Conservation (phyloP, 805 yeast genomes). For the Metschnikowia kofuensis region DNA sequence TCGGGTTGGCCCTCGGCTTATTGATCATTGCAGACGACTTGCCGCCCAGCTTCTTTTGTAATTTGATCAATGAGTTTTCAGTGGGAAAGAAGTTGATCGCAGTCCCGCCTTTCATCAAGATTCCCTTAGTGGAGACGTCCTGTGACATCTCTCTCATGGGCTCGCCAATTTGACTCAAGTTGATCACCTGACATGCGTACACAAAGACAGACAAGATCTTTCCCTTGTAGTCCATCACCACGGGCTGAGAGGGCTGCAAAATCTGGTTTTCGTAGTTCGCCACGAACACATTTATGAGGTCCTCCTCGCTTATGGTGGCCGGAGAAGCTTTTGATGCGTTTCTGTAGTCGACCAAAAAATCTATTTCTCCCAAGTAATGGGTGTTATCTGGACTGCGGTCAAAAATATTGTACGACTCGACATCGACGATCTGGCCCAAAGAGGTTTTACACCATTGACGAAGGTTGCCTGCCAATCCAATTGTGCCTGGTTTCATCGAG, state of each 20-base stretch:
- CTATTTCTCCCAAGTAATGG: constrained; percentile 76
- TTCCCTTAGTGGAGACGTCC: constrained; percentile 69
- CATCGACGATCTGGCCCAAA: constrained; percentile 62
- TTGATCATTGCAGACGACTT: constrained; percentile 38
- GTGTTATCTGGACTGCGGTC: constrained; percentile 46
- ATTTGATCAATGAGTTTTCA: constrained; percentile 68
- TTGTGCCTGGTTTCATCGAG: constrained; percentile 60
- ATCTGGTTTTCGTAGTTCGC: constrained; percentile 71
- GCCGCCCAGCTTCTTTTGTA: constrained; percentile 38
- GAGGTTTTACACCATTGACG: constrained; percentile 94
- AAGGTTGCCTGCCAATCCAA: constrained; percentile 85
- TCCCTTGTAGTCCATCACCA: constrained; percentile 83
- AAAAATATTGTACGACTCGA: constrained; percentile 69
- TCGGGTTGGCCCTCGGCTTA: constrained; percentile 83
- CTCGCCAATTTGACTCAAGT: constrained; percentile 27
- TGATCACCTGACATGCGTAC: constrained; percentile 34
- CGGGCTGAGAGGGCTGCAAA: constrained; percentile 80
- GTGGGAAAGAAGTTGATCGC: constrained; percentile 76
- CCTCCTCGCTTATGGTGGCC: constrained; percentile 78
- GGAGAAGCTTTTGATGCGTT: constrained; percentile 62
- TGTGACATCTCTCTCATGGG: constrained; percentile 35
- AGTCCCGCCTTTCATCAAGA: constrained; percentile 70
- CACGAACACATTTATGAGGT: constrained; percentile 63
- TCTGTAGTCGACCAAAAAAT: constrained; percentile 79
- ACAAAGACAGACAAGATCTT: constrained; percentile 47